Evolutionary conservation across 1,284 basidiomycete species (phyloP).

Genomic region (Apiotrichum sp.): DNA sequence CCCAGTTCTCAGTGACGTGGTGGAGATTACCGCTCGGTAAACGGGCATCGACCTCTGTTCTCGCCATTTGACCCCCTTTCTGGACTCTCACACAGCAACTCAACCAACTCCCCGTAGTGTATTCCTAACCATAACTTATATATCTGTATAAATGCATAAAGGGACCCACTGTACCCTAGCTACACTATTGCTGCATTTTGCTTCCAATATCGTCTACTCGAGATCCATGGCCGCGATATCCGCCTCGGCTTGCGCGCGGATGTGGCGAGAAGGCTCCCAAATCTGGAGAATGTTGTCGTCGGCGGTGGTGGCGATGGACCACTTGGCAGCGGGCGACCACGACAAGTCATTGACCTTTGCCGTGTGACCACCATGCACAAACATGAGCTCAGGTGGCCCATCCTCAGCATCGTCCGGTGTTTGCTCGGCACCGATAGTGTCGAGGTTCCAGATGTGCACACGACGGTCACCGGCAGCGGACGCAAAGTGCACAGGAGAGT

Average conservation of each 20-base stretch:
- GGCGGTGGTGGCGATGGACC: conserved; percentile 48
- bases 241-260: conserved; percentile 46
- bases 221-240: conserved; percentile 43
- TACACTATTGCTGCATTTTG: background rate
- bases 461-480: conserved; percentile 87
- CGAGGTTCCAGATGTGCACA: conserved; percentile 92
- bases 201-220: conserved; percentile 24
- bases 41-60: no score
- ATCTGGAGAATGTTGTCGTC: conserved; percentile 52
- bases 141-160: background rate
- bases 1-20: background rate
- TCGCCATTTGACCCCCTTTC: no score
- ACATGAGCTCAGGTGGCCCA: conserved; percentile 84
- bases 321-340: conserved; percentile 47
- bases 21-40: conserved; percentile 12
- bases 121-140: no score
- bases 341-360: conserved; percentile 47
- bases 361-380: conserved; percentile 74
- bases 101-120: no score
- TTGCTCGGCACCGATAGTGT: conserved; percentile 89
- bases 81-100: no score
- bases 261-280: conserved; percentile 48
- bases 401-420: conserved; percentile 97
- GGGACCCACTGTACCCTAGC: background rate
- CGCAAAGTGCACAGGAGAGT: conserved; percentile 82